Base-by-base conservation (phyloP, 805 yeast species). In the Ogataea henricii region DNA sequence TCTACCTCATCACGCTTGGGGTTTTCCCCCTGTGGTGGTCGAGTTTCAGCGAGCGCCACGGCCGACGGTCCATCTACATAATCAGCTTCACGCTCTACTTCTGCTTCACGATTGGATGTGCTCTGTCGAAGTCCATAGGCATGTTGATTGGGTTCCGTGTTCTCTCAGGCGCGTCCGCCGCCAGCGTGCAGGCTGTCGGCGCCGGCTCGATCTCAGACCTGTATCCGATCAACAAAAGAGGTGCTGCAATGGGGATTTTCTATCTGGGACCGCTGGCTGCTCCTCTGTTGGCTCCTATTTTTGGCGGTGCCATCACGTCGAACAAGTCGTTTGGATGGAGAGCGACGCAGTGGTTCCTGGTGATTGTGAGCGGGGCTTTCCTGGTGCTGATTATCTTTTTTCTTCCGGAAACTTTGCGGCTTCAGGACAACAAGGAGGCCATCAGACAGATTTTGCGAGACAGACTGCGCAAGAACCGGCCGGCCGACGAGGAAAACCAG, bases 1-100 rank as follows among this genome's bases (percentile, higher is more conserved):
- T 89, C 10, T 89, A 88, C 62, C 66, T 88, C 22, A 60, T 88
- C 12, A 73, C 90, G 1, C 60, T 89, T 29, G 96, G 96, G 13
- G 71, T 89, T 1, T 82, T 87, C 57, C 96, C 96, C 2, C 61
- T 89, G 38, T 89, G 96, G 94, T 89, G 96, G 96, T 84, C 92
- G 6, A 79, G 85, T 8, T 76, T 87, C 48, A 82, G 90, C 34
- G 96, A 89, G 61, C 66, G 74, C 44, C 77, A 78, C 52, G 96
- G 96, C 1, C 72, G 96, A 55, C 69, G 96, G 46, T 73, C 83
- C 2, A 83, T 89, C 17, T 89, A 89, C 63, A 66, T 89, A 17
- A 58, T 82, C 3, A 85, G 92, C 9, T 89, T 87, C 62, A 50
- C 73, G 0, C 58, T 87, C 37, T 82, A 85, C 56, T 66, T 79